These are phyloP conservation scores for Macrotyloma uniflorum DNA, from an alignment of 306 rosid genomes.

Conservation along the genomic window DNA sequence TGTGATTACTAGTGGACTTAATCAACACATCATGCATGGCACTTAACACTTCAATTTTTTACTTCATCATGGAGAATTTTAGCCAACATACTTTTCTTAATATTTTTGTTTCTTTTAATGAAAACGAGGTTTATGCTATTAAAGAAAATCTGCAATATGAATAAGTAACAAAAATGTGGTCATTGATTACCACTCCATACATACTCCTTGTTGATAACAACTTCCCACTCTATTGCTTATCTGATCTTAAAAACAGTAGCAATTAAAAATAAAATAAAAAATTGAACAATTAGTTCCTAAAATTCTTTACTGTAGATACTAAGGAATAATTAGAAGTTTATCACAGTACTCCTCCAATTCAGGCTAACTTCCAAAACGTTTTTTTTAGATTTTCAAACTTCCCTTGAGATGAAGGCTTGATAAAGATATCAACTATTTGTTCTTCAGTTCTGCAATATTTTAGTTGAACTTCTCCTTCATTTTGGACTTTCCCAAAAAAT, in stretches of 20 bases:
- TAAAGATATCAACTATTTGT: neutral
- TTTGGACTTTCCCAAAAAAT: neutral
- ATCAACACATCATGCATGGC: neutral
- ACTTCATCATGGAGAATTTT: neutral
- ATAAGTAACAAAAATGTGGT: neutral
- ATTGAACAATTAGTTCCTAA: neutral
- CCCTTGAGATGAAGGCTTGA: no score
- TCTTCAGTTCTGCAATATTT: neutral
- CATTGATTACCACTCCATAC: neutral
- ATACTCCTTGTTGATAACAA: neutral
- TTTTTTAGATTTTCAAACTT: no score
- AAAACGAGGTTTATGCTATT: neutral
- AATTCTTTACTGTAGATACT: neutral
- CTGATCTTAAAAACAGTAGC: neutral
- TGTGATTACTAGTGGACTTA: neutral
- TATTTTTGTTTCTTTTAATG: neutral
- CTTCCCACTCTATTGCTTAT: neutral
- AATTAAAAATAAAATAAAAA: no score
- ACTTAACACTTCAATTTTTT: neutral
- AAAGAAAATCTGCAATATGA: neutral
- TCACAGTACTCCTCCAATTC: no score
- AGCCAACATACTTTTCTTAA: neutral
- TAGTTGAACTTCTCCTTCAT: neutral
- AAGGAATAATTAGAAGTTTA: no score
- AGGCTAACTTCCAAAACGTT: no score